phyloP scores from a whole-genome alignment of 768 basidiomycete species.

The Sarcomyxa edulis region DNA sequence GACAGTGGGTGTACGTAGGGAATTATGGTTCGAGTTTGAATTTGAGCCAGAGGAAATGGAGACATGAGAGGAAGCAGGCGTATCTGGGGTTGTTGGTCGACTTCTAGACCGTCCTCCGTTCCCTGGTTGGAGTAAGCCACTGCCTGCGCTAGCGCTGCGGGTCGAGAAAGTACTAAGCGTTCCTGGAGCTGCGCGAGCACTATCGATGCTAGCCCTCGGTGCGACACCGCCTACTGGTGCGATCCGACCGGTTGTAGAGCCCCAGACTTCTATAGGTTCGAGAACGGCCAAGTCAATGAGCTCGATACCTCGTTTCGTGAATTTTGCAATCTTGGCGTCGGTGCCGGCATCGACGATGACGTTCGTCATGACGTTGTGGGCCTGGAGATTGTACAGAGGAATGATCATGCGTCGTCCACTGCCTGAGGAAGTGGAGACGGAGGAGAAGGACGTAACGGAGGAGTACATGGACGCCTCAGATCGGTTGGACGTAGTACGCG shows the following conservation, averaged over 20 bases:
- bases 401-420: slow-evolving; percentile 71
- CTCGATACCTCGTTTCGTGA: slow-evolving; percentile 68
- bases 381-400: slow-evolving; percentile 82
- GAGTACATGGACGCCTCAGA: slow-evolving; percentile 48
- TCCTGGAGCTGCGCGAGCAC: no score
- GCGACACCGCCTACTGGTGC: not conserved
- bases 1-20: not conserved
- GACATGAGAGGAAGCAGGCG: slow-evolving; percentile 7
- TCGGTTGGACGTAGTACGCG: slow-evolving; percentile 52
- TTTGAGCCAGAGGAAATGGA: slow-evolving; percentile 6
- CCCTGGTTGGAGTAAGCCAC: no score
- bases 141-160: no score
- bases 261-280: slow-evolving; percentile 78
- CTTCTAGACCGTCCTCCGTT: no score
- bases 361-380: slow-evolving; percentile 85
- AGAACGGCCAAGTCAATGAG: slow-evolving; percentile 72
- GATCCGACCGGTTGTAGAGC: slow-evolving; percentile 15
- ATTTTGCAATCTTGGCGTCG: slow-evolving; percentile 79
- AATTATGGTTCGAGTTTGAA: slow-evolving; percentile 5
- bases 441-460: slow-evolving; percentile 21
- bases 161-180: no score
- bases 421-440: slow-evolving; percentile 26
- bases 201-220: no score
- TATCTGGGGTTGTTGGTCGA: slow-evolving; percentile 5
- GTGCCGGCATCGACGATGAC: slow-evolving; percentile 85